A percentile compares a stretch with the other conserved stretches of the same genome.
Conservation (phyloP, 306 rosid species). For the Lathyrus tuberosus region DNA sequence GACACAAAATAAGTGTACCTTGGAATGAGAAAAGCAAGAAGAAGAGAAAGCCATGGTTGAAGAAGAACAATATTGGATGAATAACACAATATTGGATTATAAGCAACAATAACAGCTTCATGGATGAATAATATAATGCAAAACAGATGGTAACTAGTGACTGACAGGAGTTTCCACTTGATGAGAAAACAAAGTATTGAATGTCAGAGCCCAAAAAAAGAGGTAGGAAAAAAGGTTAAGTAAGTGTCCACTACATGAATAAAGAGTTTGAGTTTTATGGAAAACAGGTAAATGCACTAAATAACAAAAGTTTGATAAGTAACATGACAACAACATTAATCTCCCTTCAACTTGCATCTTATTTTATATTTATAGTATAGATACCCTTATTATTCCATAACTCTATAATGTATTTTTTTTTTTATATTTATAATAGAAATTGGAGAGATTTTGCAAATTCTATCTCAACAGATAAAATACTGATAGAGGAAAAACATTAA, state of each 20-base stretch:
- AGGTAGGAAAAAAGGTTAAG: neutral
- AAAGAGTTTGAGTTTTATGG: slow-evolving; percentile 41
- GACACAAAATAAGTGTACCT: slow-evolving; percentile 51
- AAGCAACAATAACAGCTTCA: slow-evolving; percentile 47
- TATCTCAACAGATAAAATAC: no score
- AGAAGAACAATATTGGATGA: slow-evolving; percentile 42
- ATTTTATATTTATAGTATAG: neutral
- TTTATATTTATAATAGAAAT: no score
- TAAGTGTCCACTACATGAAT: slow-evolving; percentile 31
- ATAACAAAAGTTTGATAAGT: slow-evolving; percentile 30
- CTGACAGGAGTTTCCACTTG: slow-evolving; percentile 35
- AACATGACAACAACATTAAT: slow-evolving; percentile 8
- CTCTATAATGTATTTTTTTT: no score
- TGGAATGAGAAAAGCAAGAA: slow-evolving; percentile 53
- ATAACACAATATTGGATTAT: slow-evolving; percentile 20
- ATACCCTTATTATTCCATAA: no score
- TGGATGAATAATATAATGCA: slow-evolving; percentile 23
- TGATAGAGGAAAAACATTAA: no score
- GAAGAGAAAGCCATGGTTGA: slow-evolving; percentile 61
- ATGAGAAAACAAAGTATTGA: slow-evolving; percentile 20
- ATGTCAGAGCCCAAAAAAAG: slow-evolving; percentile 1
- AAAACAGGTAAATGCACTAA: slow-evolving; percentile 42
- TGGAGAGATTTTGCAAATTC: no score
- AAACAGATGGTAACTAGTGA: neutral
- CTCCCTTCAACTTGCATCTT: slow-evolving; percentile 20